Evolutionary conservation across 2,329 filamentous ascomycete genomes (phyloP), one percentile per base, ranked within the genome.

Genomic region (Lecanicillium sp.): DNA sequence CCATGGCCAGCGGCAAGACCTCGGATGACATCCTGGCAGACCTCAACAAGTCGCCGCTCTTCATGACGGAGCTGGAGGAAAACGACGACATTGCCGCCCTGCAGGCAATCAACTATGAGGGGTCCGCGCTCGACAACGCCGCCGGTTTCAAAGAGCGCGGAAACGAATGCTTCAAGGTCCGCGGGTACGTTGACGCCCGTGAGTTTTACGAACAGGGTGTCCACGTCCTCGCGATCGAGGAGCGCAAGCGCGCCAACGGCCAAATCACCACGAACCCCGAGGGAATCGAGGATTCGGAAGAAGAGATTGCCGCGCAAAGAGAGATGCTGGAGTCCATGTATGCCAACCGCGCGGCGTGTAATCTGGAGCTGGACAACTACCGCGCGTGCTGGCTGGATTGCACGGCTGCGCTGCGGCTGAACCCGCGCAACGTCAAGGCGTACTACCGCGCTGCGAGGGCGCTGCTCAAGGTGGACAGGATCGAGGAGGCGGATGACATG

Each of bases 121-220:
- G 92, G 15, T 89, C 88, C 8, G 79, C 85, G 35, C 72, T 80
- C 9, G 90, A 96, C 58, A 82, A 94, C 45, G 84, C 80, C 15
- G 65, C 74, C 32, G 86, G 86, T 47, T 95, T 95, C 67, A 87
- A 92, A 52, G 83, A 90, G 56, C 85, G 87, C 49, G 92, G 92
- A 25, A 98, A 98, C 58, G 90, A 96, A 52, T 80, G 77, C 53
- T 94, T 94, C 55, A 72, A 74, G 50, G 70, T 71, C 40, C 80
- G 79, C 59, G 70, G 77, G 34, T 95, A 83, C 78, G 68, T 62
- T 18, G 88, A 96, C 59, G 92, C 89, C 4, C 82, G 83, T 55
- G 88, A 95, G 59, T 95, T 89, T 59, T 98, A 98, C 59, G 77
- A 74, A 20, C 92, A 94, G 64, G 89, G 82, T n/a, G 71, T 95